Evolutionary conservation across 257 asterid species (phyloP), one percentile per base, ranked within the genome.

Genomic region (Verbascum thapsus): DNA sequence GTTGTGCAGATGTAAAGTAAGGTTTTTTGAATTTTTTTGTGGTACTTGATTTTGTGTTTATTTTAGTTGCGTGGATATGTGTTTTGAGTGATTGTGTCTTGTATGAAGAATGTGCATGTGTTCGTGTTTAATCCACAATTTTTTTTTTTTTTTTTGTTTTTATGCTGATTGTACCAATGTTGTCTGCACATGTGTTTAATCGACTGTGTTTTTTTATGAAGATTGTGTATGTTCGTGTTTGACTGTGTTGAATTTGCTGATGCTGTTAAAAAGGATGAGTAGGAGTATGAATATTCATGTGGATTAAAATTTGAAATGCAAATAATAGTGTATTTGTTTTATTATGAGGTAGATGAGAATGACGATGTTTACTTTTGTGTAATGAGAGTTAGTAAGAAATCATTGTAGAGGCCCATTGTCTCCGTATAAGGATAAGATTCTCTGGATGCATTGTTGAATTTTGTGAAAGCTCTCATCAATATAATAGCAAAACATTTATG

Each of bases 1-100:
- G 63, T 50, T 9, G 47, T 37, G 77, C 77, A 30, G 83, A 74
- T 58, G 63, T 85, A 72, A 70, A 41, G 96, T 88, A 67, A 30
- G 72, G 37, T 32, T 34, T 43, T 1, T 7, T 22, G 18, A n/a
- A n/a, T n/a, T n/a, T n/a, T n/a, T n/a, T n/a, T n/a, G n/a, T n/a
- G n/a, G n/a, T n/a, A n/a, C n/a, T n/a, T n/a, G n/a, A n/a, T n/a
- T 49, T 58, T 37, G 13, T 17, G 38, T n/a, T 8, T 20, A 45
- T 71, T 43, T 37, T 18, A 5, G 8, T 6, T 12, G 6, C 9
- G 16, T n/a, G n/a, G n/a, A 44, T 7, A 7, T 43, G 18, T 47
- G 59, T 60, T 11, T 50, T 8, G 26, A 4, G 13, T 7, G 8
- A 38, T 10, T 10, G 6, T 43, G 8, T 4, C 7, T 13, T 9